Evolutionary conservation across 306 rosid genomes (phyloP).

Genomic region (Biancaea sappan): DNA sequence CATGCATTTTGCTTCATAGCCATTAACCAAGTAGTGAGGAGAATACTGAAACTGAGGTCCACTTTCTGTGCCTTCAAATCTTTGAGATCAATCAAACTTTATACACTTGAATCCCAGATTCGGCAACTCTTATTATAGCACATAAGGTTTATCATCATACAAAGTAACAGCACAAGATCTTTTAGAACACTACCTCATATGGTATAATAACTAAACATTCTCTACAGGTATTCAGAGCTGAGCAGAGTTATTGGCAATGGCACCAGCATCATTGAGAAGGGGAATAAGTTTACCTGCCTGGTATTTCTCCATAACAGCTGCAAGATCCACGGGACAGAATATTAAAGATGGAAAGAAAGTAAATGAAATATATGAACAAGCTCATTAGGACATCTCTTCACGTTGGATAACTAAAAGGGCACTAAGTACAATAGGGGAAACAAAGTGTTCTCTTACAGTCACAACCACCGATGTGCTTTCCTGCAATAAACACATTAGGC

Average conservation of each 20-base stretch:
- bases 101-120: background rate
- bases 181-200: background rate
- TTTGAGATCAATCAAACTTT: background rate
- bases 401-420: background rate
- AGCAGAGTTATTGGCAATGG: slow-evolving; percentile 53
- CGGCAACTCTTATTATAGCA: background rate
- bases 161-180: slow-evolving; percentile 9
- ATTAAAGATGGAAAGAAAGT: background rate
- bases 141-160: background rate
- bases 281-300: slow-evolving; percentile 59
- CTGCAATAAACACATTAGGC: slow-evolving; percentile 81
- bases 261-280: slow-evolving; percentile 75
- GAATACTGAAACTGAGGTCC: background rate
- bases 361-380: background rate
- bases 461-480: slow-evolving; percentile 61
- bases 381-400: background rate
- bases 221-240: slow-evolving; percentile 35
- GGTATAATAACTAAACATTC: background rate
- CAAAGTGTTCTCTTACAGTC: slow-evolving; percentile 35
- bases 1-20: background rate
- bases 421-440: background rate
- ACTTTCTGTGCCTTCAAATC: background rate
- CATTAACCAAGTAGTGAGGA: background rate
- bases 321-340: slow-evolving; percentile 21
- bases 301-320: slow-evolving; percentile 71